Evolutionary conservation across 2,329 filamentous ascomycete species (phyloP).

Genomic region (Blastomyces silverae): DNA sequence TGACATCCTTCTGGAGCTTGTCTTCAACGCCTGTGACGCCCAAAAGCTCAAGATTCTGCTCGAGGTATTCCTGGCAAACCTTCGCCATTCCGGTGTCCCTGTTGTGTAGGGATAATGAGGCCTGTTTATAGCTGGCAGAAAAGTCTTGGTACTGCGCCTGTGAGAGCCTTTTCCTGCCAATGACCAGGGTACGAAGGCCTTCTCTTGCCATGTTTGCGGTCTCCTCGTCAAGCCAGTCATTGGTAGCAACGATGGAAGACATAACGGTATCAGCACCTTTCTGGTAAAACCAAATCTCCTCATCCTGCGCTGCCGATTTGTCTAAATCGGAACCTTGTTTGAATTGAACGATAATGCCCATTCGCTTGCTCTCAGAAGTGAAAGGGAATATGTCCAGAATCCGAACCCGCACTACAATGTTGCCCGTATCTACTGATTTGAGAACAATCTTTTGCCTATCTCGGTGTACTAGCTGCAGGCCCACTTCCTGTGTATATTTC

Average conservation of each 20-base stretch:
- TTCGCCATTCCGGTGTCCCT: constrained; percentile 76
- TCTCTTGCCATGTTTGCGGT: constrained; percentile 99
- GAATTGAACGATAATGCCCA: constrained; percentile 95
- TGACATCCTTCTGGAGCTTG: constrained; percentile 91
- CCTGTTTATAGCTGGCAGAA: constrained; percentile 64
- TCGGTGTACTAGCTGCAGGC: constrained; percentile 72
- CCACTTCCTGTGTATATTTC: constrained; percentile 87
- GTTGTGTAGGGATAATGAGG: constrained; percentile 69
- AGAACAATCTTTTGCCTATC: constrained; percentile 82
- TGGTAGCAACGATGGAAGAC: constrained; percentile 87
- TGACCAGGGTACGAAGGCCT: constrained; percentile 84
- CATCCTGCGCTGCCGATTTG: constrained; percentile 46
- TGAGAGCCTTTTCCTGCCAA: constrained; percentile 84
- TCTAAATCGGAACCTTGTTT: constrained; percentile 51
- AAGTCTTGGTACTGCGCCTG: constrained; percentile 75
- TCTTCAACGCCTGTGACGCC: constrained; percentile 98
- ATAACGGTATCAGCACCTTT: constrained; percentile 98
- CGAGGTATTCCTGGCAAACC: constrained; percentile 72
- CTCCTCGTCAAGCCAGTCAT: constrained; percentile 98
- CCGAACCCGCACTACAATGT: constrained; percentile 70
- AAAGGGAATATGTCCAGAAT: constrained; percentile 96
- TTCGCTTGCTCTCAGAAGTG: constrained; percentile 93
- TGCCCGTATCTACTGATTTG: constrained; percentile 66
- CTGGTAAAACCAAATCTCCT: constrained; percentile 97
- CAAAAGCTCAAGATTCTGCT: constrained; percentile 81